Base-by-base conservation (phyloP, 2,329 filamentous ascomycete species). In the Epichloe elymi region DNA sequence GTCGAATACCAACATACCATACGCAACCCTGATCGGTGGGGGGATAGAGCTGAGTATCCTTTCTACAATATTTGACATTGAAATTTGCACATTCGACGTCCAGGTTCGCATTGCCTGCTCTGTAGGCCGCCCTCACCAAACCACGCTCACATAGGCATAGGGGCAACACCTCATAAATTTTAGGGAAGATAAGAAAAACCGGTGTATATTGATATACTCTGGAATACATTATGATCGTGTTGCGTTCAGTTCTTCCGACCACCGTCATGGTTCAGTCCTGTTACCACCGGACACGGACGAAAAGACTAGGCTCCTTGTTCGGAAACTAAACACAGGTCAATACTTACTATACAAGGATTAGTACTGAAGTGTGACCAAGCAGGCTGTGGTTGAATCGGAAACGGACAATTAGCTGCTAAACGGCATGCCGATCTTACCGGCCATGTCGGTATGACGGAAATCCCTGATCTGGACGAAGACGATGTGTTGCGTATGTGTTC, bases 171-270 rank as follows among this genome's bases (percentile, higher is more conserved):
- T 70, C 6, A 67, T 70, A 60, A 78, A 78, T 5, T 94, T 91
- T 68, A 94, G 94, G 57, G 86, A 93, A 62, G 80, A 81, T 1
- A 78, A 79, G 49, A 65, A 71, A 36, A 78, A 76, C 40, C 76
- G 88, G 6, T 90, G 87, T 61, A 81, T 95, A 26, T 72, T 96
- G 23, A 83, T 95, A 0, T 96, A 95, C 67, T 91, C 86, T 0
- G 89, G 89, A 3, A 93, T 96, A 48, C 90, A 96, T 65, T 96
- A 96, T 68, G 91, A 96, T 66, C 84, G 87, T 6, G 83, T 96
- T 53, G 88, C 86, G 1, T 80, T 95, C 57, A 83, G 81, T 17
- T 80, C 77, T 39, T 81, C 74, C 20, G 76, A 74, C 55, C 75
- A 68, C 79, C 20, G 4, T 20, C 20, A 5, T 20, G 20, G 20